A percentile compares a stretch with the other conserved stretches of the same genome.
Evolutionary conservation across 805 yeast species (phyloP).

Genomic region (Candida stauntonica): DNA sequence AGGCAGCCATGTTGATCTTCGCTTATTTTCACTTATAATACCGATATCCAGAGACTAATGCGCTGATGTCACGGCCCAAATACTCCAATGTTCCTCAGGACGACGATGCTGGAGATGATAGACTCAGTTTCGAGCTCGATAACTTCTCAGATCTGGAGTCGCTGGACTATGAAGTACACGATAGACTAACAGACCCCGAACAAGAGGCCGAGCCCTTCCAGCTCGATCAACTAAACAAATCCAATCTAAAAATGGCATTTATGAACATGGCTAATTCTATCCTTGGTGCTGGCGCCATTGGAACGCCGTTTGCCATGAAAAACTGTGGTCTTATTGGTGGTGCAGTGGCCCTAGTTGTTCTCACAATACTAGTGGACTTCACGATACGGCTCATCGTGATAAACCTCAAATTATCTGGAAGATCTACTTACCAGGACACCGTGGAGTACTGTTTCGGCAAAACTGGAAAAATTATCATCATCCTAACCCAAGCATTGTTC

Average conservation of each 20-base stretch:
- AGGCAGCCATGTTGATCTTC: background rate
- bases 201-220: conserved; percentile 18
- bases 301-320: conserved; percentile 84
- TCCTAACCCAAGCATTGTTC: conserved; percentile 77
- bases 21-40: too few species aligned
- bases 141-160: conserved; percentile 23
- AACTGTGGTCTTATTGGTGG: conserved; percentile 82
- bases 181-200: conserved; percentile 9
- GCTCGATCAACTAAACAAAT: conserved; percentile 31
- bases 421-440: conserved; percentile 79
- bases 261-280: conserved; percentile 97
- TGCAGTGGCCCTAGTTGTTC: conserved; percentile 47
- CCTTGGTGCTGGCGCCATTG: conserved; percentile 93
- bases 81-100: conserved; percentile 11
- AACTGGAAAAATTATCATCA: conserved; percentile 59
- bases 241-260: conserved; percentile 78
- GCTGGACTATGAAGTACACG: conserved; percentile 20
- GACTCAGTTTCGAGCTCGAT: conserved; percentile 19
- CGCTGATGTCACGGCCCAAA: conserved; percentile 14
- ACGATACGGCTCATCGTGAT: conserved; percentile 75
- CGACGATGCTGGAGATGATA: conserved; percentile 1
- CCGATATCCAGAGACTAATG: too few species aligned
- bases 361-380: conserved; percentile 83
- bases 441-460: conserved; percentile 76
- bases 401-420: conserved; percentile 74